These are phyloP conservation scores for Chaetomiaceae sp. DNA, from an alignment of 2,329 filamentous ascomycete genomes.

Conservation along the genomic window DNA sequence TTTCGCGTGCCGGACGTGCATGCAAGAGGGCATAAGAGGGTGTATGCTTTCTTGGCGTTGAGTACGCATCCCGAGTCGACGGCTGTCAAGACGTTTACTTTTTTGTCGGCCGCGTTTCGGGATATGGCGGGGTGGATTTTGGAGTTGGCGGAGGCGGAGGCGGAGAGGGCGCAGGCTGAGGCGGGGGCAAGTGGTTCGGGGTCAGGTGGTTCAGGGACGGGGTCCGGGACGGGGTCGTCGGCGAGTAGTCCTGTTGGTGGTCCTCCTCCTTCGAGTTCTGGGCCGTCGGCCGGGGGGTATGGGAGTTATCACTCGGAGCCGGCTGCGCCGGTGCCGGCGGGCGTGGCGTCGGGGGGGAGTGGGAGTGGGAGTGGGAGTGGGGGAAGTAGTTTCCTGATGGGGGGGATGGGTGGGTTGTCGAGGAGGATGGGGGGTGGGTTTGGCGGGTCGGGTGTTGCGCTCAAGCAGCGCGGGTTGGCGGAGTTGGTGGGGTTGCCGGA, in stretches of 20 bases:
- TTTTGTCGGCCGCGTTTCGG: conserved; percentile 58
- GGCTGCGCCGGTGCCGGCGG: conserved; percentile 2
- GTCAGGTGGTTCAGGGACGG: no score
- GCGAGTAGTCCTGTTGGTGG: conserved; percentile 36
- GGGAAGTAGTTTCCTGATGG: conserved; percentile 54
- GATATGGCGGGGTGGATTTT: conserved; percentile 64
- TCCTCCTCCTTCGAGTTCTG: no score
- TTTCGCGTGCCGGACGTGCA: conserved; percentile 66
- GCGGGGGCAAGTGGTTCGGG: no score
- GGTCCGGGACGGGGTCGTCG: conserved; percentile 27
- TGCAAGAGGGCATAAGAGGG: conserved; percentile 63
- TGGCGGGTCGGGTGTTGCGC: conserved; percentile 50
- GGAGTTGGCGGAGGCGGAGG: conserved; percentile 58
- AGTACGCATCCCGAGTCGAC: conserved; percentile 61
- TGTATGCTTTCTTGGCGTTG: conserved; percentile 63
- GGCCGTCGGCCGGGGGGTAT: conserved; percentile 39
- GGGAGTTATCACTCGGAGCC: conserved; percentile 34
- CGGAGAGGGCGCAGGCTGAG: conserved; percentile 50
- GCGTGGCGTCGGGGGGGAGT: no score
- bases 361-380: conserved; percentile 33
- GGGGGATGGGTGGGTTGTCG: conserved; percentile 50
- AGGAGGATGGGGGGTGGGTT: conserved; percentile 53
- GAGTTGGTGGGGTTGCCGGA: conserved; percentile 64
- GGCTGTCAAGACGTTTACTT: conserved; percentile 62
- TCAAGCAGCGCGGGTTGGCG: conserved; percentile 57